Percentiles rank a stretch among this genome's conserved stretches.
Evolutionary conservation across 352 stramenopile species (phyloP).

Genomic region (Phytophthora cryptogea): DNA sequence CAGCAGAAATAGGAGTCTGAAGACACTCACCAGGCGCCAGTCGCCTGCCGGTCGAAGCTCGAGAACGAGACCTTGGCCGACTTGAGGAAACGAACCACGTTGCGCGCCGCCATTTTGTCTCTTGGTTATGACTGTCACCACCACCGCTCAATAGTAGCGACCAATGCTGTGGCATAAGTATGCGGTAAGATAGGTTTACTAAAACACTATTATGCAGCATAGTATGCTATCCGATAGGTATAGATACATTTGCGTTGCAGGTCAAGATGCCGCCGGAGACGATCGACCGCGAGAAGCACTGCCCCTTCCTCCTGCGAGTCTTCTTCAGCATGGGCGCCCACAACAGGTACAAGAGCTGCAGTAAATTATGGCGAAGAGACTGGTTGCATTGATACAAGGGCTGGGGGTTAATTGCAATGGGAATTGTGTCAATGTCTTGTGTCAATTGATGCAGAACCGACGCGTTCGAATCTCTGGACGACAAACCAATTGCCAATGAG

Average conservation of each 20-base stretch:
- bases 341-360: conserved; percentile 41
- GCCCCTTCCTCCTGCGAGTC: conserved; percentile 68
- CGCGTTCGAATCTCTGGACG: conserved; percentile 57
- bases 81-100: conserved; percentile 88
- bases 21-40: conserved; percentile 69
- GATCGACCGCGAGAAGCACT: conserved; percentile 72
- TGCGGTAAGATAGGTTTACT: background rate
- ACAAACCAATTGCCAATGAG: conserved; percentile 59
- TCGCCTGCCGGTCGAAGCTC: conserved; percentile 73
- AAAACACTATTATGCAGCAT: background rate
- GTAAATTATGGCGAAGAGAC: background rate
- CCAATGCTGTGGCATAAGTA: conserved; percentile 4
- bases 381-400: conserved; percentile 1
- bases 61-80: conserved; percentile 86
- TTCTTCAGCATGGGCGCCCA: conserved; percentile 64
- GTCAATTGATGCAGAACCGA: conserved; percentile 44
- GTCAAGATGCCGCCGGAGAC: conserved; percentile 25
- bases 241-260: conserved; percentile 11
- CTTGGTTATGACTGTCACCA: conserved; percentile 23
- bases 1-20: background rate
- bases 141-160: conserved; percentile 22
- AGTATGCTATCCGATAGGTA: background rate
- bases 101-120: conserved; percentile 72
- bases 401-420: conserved; percentile 10
- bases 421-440: conserved; percentile 1